Evolutionary conservation across 306 rosid genomes (phyloP).

Genomic region (Cicer judaicum): DNA sequence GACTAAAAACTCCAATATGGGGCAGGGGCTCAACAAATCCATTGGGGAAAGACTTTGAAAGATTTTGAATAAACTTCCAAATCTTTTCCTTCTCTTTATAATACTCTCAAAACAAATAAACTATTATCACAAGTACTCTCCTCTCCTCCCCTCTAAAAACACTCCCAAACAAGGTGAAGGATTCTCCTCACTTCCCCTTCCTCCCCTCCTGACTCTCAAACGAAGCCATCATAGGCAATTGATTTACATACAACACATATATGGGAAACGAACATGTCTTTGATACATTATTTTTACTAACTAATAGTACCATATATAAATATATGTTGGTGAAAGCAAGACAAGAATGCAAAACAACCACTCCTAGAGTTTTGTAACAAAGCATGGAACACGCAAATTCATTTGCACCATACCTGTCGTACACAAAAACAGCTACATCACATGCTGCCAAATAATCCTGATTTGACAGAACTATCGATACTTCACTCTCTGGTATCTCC

Average conservation of each 20-base stretch:
- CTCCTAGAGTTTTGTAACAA: slow-evolving; percentile 17
- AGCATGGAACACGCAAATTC: background rate
- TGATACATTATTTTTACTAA: background rate
- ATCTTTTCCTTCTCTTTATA: background rate
- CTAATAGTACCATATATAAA: background rate
- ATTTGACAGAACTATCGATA: slow-evolving; percentile 54
- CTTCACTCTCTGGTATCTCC: slow-evolving; percentile 85
- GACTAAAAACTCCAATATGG: no score
- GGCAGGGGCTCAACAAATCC: no score
- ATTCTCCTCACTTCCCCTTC: background rate
- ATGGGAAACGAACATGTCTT: slow-evolving; percentile 12
- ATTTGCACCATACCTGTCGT: slow-evolving; percentile 68
- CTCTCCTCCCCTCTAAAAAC: background rate
- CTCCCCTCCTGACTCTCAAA: background rate
- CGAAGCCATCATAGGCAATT: background rate
- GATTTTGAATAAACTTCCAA: background rate
- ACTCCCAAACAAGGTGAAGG: background rate
- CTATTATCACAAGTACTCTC: background rate
- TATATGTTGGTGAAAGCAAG: slow-evolving; percentile 25
- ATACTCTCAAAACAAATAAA: slow-evolving; percentile 8
- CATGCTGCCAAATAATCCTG: slow-evolving; percentile 81
- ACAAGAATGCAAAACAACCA: slow-evolving; percentile 38
- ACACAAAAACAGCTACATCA: slow-evolving; percentile 90
- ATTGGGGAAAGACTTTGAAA: background rate
- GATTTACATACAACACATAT: slow-evolving; percentile 4